Base-by-base conservation (phyloP, 805 yeast species). In the Kuraishia molischiana region DNA sequence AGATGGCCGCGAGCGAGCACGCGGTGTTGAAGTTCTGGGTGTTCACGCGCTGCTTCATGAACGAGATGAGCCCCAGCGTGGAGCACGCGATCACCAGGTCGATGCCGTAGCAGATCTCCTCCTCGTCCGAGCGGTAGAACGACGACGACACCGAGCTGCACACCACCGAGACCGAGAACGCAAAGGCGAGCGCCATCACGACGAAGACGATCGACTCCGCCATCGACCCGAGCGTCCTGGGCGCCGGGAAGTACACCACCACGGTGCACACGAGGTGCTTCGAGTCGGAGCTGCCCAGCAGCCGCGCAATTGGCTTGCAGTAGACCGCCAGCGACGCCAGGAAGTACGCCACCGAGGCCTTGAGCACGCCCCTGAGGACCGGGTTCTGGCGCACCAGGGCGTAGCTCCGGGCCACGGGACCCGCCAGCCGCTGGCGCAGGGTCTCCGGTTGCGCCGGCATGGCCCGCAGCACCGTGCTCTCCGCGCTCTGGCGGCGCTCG, bases 181-280 rank as follows among this genome's bases (percentile, higher is more conserved):
- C 72, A 58, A 65, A 85, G 3, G 62, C 37, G 13, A 83, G 56
- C 1, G 86, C 63, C 2, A 72, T 40, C 0, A 66, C 46, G 3
- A 79, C 89, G 57, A 74, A 85, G 32, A 73, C 51, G 14, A 81
- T 54, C 10, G 87, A 77, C 51, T 85, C 86, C 42, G 77, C 70
- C 90, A 85, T 85, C 15, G 85, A 74, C 0, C 95, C 95, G 40
- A 74, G 72, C 0, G 92, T 70, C 35, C 95, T 57, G 2, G 89
- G 72, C 0, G 95, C 86, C 51, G 85, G 92, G 62, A 85, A 85
- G 55, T 85, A 85, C 2, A 85, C 92, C 1, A 85, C 81, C 8
- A 80, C 80, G 0, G 95, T 85, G 29, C 94, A 86, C 3, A 81
- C 77, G 44, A 83, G 70, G 61, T 85, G 95, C 53, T 85, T 85